Percentiles rank a stretch among this genome's conserved stretches.
These are phyloP conservation scores for Neurospora sp. DNA, from an alignment of 495 filamentous ascomycete genomes.

Conservation along the genomic window DNA sequence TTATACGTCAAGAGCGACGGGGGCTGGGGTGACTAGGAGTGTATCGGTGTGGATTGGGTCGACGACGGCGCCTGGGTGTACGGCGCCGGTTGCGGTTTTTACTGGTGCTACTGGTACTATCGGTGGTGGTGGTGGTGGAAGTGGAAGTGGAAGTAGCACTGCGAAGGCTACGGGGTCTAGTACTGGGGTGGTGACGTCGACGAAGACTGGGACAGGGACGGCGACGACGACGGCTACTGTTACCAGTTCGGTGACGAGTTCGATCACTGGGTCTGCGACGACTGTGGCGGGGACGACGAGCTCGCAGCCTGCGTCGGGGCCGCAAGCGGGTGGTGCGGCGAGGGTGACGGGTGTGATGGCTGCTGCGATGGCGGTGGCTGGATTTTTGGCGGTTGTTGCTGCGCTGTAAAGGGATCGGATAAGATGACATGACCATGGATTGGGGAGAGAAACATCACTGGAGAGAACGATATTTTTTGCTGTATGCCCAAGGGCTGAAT, in stretches of 20 bases:
- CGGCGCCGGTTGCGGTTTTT: neutral
- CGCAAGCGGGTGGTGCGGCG: neutral
- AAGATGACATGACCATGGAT: no score
- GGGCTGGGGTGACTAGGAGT: neutral
- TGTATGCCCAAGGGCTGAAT: neutral
- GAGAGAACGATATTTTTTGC: no score
- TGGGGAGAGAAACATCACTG: no score
- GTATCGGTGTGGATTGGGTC: neutral
- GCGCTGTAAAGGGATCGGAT: no score
- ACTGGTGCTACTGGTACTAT: neutral
- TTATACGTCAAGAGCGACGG: neutral
- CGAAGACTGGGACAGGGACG: neutral
- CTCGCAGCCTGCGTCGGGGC: neutral
- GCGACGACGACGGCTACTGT: neutral
- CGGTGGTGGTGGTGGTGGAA: neutral
- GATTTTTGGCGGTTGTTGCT: constrained; percentile 14
- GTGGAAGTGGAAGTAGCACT: neutral
- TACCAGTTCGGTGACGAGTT: neutral
- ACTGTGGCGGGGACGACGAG: neutral
- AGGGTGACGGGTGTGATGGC: constrained; percentile 6
- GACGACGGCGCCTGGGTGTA: neutral
- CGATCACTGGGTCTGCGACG: neutral
- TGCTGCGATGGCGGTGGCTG: constrained; percentile 13
- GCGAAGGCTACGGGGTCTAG: neutral
- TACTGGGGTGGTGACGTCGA: neutral